Evolutionary conservation across 768 basidiomycete species (phyloP).

Genomic region (Pulveroboletus sp.): DNA sequence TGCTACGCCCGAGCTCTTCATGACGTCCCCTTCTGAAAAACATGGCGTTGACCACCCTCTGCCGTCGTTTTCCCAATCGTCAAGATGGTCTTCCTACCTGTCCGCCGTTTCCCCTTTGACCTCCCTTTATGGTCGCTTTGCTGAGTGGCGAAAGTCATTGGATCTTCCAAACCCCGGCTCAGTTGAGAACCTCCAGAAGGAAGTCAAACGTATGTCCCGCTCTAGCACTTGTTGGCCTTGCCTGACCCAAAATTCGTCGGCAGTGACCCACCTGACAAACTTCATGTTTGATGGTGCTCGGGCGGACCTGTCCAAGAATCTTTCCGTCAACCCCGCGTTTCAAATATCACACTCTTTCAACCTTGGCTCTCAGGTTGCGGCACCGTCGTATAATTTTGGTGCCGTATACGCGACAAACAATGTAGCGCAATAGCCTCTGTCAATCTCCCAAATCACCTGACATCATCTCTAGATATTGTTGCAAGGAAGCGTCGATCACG

Average conservation of each 20-base stretch:
- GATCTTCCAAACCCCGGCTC: conserved; percentile 89
- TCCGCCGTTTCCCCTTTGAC: conserved; percentile 49
- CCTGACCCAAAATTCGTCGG: not conserved
- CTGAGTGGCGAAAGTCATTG: conserved; percentile 75
- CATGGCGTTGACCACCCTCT: conserved; percentile 37
- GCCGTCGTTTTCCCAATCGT: conserved; percentile 30
- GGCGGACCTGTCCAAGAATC: conserved; percentile 90
- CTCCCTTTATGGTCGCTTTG: conserved; percentile 66
- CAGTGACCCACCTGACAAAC: conserved; percentile 89
- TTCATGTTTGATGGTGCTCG: conserved; percentile 97
- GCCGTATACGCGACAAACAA: conserved; percentile 84
- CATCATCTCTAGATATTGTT: conserved; percentile 64
- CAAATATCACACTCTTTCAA: conserved; percentile 97
- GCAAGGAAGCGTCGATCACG: conserved; percentile 92
- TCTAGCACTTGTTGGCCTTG: conserved; percentile 1
- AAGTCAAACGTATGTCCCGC: conserved; percentile 70
- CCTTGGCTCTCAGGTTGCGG: conserved; percentile 77
- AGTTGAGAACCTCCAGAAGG: conserved; percentile 88
- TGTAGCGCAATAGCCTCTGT: conserved; percentile 38
- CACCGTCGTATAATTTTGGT: conserved; percentile 91
- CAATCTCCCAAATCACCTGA: conserved; percentile 19
- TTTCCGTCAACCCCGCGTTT: conserved; percentile 93
- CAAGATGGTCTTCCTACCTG: conserved; percentile 36
- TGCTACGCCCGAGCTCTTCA: conserved; percentile 24
- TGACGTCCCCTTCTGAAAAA: conserved; percentile 45